These are phyloP conservation scores for Boletus patriciae DNA, from an alignment of 768 basidiomycete species.

Conservation along the genomic window DNA sequence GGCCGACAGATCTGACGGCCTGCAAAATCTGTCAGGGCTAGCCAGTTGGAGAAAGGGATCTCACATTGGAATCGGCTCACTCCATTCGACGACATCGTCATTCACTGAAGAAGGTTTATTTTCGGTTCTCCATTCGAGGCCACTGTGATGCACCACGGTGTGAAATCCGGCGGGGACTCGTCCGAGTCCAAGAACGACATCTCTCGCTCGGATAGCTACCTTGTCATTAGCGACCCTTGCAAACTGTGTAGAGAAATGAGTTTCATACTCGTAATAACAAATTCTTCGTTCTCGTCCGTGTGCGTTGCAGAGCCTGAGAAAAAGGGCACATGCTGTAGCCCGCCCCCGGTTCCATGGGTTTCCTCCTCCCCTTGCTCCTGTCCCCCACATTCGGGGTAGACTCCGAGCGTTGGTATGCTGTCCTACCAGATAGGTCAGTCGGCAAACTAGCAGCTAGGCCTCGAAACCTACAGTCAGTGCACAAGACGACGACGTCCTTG, in stretches of 20 bases:
- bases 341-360: background rate
- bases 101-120: background rate
- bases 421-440: too few relatives aligned
- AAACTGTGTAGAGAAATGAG: background rate
- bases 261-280: background rate
- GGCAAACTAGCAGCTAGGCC: too few relatives aligned
- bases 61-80: too few relatives aligned
- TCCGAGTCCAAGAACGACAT: background rate
- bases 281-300: background rate
- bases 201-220: background rate
- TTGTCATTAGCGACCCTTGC: background rate
- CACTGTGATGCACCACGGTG: background rate
- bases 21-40: too few relatives aligned
- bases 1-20: too few relatives aligned
- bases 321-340: background rate
- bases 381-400: too few relatives aligned
- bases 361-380: background rate
- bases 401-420: too few relatives aligned
- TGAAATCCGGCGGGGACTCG: background rate
- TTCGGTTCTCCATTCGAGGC: background rate
- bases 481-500: too few relatives aligned
- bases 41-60: too few relatives aligned
- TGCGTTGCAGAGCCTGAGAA: background rate
- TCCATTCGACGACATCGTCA: background rate
- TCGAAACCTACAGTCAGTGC: too few relatives aligned